A percentile compares a stretch with the other conserved stretches of the same genome.
phyloP scores from a whole-genome alignment of 495 filamentous ascomycete species.

The Talaromyces borbonicus region DNA sequence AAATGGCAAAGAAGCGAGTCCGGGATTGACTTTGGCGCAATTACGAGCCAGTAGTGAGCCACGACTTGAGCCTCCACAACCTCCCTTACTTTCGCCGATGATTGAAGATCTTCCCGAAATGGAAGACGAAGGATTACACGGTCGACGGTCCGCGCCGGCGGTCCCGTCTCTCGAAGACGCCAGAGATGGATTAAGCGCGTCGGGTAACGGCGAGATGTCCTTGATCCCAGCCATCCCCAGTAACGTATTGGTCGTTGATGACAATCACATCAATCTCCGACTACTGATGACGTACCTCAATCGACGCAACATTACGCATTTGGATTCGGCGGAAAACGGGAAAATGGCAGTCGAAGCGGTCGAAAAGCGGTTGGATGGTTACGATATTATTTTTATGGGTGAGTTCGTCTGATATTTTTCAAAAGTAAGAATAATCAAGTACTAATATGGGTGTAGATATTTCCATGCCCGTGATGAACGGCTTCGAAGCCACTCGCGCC shows the following conservation, averaged over 20 bases:
- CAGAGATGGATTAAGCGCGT: background rate
- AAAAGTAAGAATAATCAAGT: background rate
- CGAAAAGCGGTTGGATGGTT: conserved; percentile 29
- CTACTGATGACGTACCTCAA: conserved; percentile 54
- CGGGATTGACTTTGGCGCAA: background rate
- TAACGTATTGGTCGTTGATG: conserved; percentile 57
- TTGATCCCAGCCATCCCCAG: conserved; percentile 1
- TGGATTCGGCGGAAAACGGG: conserved; percentile 43
- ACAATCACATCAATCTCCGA: conserved; percentile 69
- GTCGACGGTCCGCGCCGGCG: conserved; percentile 4
- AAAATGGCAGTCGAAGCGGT: conserved; percentile 42
- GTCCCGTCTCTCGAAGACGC: background rate
- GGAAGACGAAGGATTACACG: background rate
- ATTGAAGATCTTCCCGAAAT: background rate
- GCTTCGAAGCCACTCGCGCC: conserved; percentile 59
- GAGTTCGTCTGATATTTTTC: conserved; percentile 8
- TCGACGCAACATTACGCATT: conserved; percentile 29
- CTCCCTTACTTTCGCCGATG: background rate
- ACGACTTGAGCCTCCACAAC: background rate
- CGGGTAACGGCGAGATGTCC: background rate
- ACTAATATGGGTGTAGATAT: conserved; percentile 39
- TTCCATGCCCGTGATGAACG: conserved; percentile 70
- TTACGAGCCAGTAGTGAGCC: conserved; percentile 1
- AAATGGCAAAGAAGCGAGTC: background rate
- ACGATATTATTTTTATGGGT: conserved; percentile 51